Evolutionary conservation across 2,329 filamentous ascomycete genomes (phyloP), one percentile per base, ranked within the genome.

Genomic region (Ceratocystis papillata): DNA sequence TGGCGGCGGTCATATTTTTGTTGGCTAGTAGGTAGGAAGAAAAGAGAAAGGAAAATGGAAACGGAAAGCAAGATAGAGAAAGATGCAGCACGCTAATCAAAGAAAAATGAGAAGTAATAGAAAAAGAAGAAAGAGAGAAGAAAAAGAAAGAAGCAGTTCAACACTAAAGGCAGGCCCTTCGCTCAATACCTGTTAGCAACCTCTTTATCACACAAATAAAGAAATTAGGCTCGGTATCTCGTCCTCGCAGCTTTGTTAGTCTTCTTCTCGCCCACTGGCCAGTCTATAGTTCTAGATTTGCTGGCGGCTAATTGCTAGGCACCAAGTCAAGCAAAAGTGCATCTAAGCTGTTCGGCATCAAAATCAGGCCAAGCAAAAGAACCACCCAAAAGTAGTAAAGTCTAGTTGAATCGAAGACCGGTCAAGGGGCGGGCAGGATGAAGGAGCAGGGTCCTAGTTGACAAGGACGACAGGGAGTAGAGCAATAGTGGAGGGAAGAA

Each of bases 1-100:
- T 83, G 62, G 66, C 73, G 63, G 67, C 62, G 30, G 67, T 63
- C 67, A 68, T 68, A 41, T 45, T 57, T 30, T 3, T 5, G 41
- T n/a, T 59, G n/a, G 20, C 28, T 37, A 50, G 46, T 4, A 25
- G 33, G 28, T 15, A 17, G 50, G 7, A 33, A 41, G 63, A 37
- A 30, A 41, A 48, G 64, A 57, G 1, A 22, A 62, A 44, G 20
- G 46, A 55, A 17, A 33, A 60, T 20, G 41, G 45, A 33, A 30
- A 17, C 2, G 20, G 17, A 22, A n/a, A 22, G 46, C 46, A 22
- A 10, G n/a, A 48, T 22, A n/a, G 20, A 50, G 48, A 50, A 22
- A 7, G 8, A 50, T 8, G 20, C n/a, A 20, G 20, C 17, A 12
- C 8, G 48, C 33, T 22, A 44, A 45, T 12, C 37, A 41, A 61